phyloP scores from a whole-genome alignment of 306 rosid genomes.

The Begonia loranthoides region DNA sequence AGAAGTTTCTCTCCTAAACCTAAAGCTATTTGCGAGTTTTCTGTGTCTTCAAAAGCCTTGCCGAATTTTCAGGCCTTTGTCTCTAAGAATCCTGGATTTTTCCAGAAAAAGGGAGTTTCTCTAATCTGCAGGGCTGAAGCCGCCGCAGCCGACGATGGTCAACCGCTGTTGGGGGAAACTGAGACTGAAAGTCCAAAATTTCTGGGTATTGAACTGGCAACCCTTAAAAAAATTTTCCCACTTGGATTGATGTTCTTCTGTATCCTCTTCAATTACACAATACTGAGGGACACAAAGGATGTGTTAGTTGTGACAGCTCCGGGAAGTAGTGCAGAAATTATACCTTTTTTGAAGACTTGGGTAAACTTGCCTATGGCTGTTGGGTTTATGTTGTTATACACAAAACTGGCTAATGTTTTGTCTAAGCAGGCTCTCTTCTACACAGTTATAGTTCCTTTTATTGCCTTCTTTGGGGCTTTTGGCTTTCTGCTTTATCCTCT shows the following conservation, averaged over 20 bases:
- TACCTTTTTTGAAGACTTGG: conserved; percentile 88
- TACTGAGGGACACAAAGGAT: conserved; percentile 82
- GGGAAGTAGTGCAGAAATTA: conserved; percentile 95
- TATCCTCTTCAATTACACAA: conserved; percentile 80
- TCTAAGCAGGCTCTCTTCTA: conserved; percentile 87
- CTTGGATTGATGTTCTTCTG: conserved; percentile 94
- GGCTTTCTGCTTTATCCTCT: conserved; percentile 84
- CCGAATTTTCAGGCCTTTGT: conserved; percentile 21
- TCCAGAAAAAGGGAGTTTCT: conserved; percentile 21
- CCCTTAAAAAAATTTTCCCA: conserved; percentile 74
- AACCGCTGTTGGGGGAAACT: conserved; percentile 26
- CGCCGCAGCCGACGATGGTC: conserved; percentile 56
- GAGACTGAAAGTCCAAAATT: conserved; percentile 51
- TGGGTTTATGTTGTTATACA: conserved; percentile 80
- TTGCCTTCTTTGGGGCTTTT: conserved; percentile 87
- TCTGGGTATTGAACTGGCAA: conserved; percentile 46
- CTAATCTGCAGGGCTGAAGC: conserved; percentile 77
- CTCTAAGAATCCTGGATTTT: not conserved
- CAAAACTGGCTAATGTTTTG: conserved; percentile 62
- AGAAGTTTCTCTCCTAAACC: conserved; percentile 39
- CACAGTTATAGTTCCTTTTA: conserved; percentile 67
- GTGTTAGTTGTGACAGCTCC: conserved; percentile 82
- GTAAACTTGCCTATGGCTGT: conserved; percentile 94
- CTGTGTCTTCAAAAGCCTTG: conserved; percentile 37
- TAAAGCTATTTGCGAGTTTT: conserved; percentile 27